Conservation (phyloP, 2,329 filamentous ascomycete species). For the Calonectria fujianensis region DNA sequence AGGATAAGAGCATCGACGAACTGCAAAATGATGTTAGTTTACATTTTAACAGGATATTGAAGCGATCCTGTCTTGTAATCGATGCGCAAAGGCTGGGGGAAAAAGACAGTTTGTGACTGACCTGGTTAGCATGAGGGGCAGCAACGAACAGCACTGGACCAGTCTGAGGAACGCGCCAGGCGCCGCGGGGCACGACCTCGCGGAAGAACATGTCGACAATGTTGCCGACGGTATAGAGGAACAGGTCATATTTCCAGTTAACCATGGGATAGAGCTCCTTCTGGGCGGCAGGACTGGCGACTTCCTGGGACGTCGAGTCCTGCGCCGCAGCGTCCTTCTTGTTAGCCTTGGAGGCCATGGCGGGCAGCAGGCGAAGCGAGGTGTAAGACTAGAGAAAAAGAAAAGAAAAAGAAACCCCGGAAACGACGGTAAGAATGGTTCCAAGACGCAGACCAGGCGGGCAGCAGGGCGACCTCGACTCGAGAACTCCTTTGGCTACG, state of each 20-base stretch:
- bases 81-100: constrained; percentile 32
- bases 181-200: constrained; percentile 94
- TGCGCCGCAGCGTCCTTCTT: constrained; percentile 50
- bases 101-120: constrained; percentile 62
- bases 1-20: constrained; percentile 97
- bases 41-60: constrained; percentile 4
- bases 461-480: constrained; percentile 5
- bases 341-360: constrained; percentile 51
- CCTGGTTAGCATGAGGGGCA: constrained; percentile 96
- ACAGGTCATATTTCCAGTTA: constrained; percentile 84
- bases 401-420: background rate
- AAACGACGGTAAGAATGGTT: background rate
- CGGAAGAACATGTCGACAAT: constrained; percentile 98
- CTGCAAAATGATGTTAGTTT: constrained; percentile 65
- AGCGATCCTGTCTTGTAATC: background rate
- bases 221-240: constrained; percentile 86
- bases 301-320: constrained; percentile 48
- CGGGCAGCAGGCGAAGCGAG: constrained; percentile 36
- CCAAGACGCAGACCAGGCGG: background rate
- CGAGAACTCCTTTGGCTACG: constrained; percentile 15
- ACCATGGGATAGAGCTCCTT: constrained; percentile 82
- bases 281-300: constrained; percentile 51
- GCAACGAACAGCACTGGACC: constrained; percentile 97
- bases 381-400: constrained; percentile 21
- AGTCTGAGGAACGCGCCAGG: constrained; percentile 93